Base-by-base conservation (phyloP, 1,139 yeast genomes). In the Entelexis paramagnoliae region DNA sequence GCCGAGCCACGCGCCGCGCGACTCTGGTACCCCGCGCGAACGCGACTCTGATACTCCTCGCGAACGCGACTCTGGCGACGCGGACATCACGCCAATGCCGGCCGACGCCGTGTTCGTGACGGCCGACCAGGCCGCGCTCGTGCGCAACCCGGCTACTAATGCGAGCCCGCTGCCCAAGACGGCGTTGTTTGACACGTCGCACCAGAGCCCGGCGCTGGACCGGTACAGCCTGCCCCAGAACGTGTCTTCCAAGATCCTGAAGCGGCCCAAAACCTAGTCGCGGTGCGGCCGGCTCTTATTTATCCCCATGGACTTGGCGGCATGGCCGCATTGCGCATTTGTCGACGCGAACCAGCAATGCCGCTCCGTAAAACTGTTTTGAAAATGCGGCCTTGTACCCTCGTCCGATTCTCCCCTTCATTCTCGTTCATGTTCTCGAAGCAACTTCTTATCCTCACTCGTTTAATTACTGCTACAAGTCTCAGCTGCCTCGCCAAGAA, bases 101-200 rank as follows among this genome's bases (percentile, higher is more conserved):
- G 49, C 42, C 8, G 52, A 45, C 19, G 22, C 51, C 16, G 48
- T 46, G 26, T 52, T 52, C 17, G 55, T 52, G 22, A 51, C 51
- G 4, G 54, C 51, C 3, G 54, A 51, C 42, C 49, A 38, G 29
- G 54, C 52, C 7, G 39, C 40, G 22, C 48, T 47, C 7, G 30
- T 51, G 29, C 47, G 40, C 26, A 17, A 40, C 19, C 53, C 53
- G 8, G 45, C n/a, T 9, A 34, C 34, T 26, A 39, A 46, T 17
- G 29, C 48, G 14, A 51, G 48, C 16, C 53, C 53, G 32, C 42
- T 51, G 19, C 53, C 53, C 4, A 14, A 36, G 24, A 24, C 28
- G 9, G 51, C 49, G 9, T 17, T 51, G 24, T 51, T 51, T 41
- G 51, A 51, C 17, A 26, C 43, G 14, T 36, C 49, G 17, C 43